A percentile compares a stretch with the other conserved stretches of the same genome.
These are phyloP conservation scores for Bipolaris bicolor DNA, from an alignment of 2,329 filamentous ascomycete species.

Conservation along the genomic window DNA sequence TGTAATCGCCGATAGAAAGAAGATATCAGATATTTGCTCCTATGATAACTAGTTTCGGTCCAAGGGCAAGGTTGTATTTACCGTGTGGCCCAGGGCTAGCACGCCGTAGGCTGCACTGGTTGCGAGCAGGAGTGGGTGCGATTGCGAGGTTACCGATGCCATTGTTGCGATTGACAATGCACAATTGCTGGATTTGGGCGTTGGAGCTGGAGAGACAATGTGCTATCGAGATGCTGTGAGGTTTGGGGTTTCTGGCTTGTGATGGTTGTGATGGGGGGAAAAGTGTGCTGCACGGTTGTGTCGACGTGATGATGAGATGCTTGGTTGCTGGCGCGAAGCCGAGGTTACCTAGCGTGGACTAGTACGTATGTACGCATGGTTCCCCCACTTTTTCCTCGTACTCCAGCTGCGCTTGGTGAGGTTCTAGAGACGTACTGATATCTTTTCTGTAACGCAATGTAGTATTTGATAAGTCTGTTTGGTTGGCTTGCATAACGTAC, in stretches of 20 bases:
- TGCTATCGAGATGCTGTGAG: not conserved
- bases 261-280: not conserved
- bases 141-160: slow-evolving; percentile 24
- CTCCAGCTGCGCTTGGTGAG: not conserved
- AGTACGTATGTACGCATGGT: not conserved
- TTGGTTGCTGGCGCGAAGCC: not conserved
- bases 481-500: not conserved
- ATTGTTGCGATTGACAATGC: slow-evolving; percentile 6
- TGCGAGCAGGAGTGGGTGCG: slow-evolving; percentile 39
- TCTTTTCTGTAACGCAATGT: not conserved
- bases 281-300: not conserved
- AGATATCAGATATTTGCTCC: too few species aligned
- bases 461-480: not conserved
- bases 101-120: slow-evolving; percentile 37
- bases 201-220: not conserved
- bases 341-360: slow-evolving; percentile 6
- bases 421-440: not conserved
- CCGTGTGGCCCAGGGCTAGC: slow-evolving; percentile 44
- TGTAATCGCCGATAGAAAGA: slow-evolving; percentile 5
- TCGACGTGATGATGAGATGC: slow-evolving; percentile 6
- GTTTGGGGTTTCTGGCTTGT: too few species aligned
- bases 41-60: too few species aligned
- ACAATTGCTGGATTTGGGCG: too few species aligned
- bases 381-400: slow-evolving; percentile 16
- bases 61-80: slow-evolving; percentile 10